Conservation (phyloP, 495 filamentous ascomycete genomes). For the Pyronema domesticum region DNA sequence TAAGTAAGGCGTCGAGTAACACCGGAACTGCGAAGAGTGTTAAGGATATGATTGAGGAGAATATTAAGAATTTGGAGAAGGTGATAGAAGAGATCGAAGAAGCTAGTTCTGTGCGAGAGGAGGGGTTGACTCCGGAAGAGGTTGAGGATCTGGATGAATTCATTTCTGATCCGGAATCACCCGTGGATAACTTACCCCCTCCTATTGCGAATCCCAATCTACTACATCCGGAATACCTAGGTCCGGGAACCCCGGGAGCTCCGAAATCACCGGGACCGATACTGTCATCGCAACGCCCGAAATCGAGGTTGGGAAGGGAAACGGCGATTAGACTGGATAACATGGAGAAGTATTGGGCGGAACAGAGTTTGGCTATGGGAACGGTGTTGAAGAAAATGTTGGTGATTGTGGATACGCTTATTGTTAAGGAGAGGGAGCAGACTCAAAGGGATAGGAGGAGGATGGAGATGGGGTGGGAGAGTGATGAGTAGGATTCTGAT, state of each 20-base stretch:
- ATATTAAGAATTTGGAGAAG: constrained; percentile 3
- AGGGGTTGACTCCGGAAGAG: constrained; percentile 11
- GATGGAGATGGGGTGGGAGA: constrained; percentile 19
- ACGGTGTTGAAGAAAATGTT: constrained; percentile 17
- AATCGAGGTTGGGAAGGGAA: background rate
- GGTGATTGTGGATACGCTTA: constrained; percentile 16
- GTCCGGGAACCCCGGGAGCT: background rate
- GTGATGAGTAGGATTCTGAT: background rate
- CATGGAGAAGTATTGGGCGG: constrained; percentile 18
- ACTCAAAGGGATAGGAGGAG: constrained; percentile 14
- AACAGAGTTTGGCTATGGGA: constrained; percentile 14
- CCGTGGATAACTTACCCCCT: constrained; percentile 9
- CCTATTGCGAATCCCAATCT: constrained; percentile 7
- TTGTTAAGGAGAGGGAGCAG: constrained; percentile 17
- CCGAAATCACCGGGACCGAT: background rate
- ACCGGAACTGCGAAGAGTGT: background rate
- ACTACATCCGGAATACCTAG: constrained; percentile 8
- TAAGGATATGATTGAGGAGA: constrained; percentile 3
- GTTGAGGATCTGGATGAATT: constrained; percentile 7
- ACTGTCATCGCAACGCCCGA: background rate
- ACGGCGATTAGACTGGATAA: constrained; percentile 2
- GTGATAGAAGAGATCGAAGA: constrained; percentile 4
- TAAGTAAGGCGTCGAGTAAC: background rate
- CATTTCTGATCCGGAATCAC: background rate
- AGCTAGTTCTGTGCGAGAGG: background rate